Percentiles rank a stretch among this genome's conserved stretches.
Evolutionary conservation across 805 yeast genomes (phyloP).

Genomic region (Kodamaea leandrae): DNA sequence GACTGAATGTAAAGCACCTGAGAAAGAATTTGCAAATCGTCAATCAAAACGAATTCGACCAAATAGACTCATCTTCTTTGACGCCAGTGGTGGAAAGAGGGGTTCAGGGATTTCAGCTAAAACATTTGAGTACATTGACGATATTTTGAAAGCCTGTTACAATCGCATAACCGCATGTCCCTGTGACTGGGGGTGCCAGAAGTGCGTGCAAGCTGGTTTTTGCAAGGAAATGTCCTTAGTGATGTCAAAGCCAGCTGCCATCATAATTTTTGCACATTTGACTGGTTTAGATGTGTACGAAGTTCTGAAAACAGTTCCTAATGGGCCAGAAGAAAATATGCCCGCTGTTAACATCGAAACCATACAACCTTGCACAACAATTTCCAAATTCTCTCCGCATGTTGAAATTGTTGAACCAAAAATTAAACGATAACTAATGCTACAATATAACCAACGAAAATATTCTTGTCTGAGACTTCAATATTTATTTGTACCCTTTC

Average conservation of each 20-base stretch:
- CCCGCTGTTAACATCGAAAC: slow-evolving; percentile 71
- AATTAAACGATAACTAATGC: neutral
- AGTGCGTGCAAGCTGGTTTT: slow-evolving; percentile 78
- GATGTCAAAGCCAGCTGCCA: slow-evolving; percentile 82
- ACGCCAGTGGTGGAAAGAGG: slow-evolving; percentile 72
- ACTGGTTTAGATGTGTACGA: slow-evolving; percentile 52
- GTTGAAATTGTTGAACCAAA: slow-evolving; percentile 36
- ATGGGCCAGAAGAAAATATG: slow-evolving; percentile 77
- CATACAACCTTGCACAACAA: slow-evolving; percentile 49
- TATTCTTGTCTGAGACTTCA: slow-evolving; percentile 2
- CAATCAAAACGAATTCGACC: slow-evolving; percentile 77
- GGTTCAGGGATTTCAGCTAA: slow-evolving; percentile 81
- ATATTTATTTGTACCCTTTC: slow-evolving; percentile 15
- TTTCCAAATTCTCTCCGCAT: slow-evolving; percentile 61
- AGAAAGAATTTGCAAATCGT: slow-evolving; percentile 83
- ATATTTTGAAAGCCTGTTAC: slow-evolving; percentile 59
- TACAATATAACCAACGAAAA: neutral
- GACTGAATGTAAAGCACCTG: slow-evolving; percentile 97
- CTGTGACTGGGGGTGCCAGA: slow-evolving; percentile 78
- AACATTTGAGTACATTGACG: slow-evolving; percentile 75
- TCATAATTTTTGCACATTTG: slow-evolving; percentile 61
- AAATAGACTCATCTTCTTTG: slow-evolving; percentile 80
- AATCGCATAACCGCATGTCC: slow-evolving; percentile 61
- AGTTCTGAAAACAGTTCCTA: slow-evolving; percentile 44
- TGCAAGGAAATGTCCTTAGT: slow-evolving; percentile 84